Base-by-base conservation (phyloP, 1,284 basidiomycete species). In the Tilletia caries region DNA sequence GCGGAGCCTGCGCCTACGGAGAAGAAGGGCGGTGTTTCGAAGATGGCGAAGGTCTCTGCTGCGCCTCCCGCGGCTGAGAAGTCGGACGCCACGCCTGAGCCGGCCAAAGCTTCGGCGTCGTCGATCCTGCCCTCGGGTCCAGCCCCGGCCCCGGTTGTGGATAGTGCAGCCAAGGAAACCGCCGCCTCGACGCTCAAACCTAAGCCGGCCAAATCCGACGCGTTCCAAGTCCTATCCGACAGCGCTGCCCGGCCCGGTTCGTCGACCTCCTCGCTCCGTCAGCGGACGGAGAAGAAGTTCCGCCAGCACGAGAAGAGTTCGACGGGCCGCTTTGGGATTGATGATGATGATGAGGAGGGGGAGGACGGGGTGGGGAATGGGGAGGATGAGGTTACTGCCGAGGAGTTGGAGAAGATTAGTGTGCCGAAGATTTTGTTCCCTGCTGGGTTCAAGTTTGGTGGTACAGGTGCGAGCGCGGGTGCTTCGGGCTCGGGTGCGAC, bases 341-440 rank as follows among this genome's bases (percentile, higher is more conserved):
- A 43, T 29, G 58, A 62, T 29, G 71, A 72, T n/a, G 78, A 79
- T 33, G 77, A 79, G 20, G 73, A 73, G 12, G 79, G 76, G n/a
- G 81, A 80, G 29, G 77, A 81, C 43, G 48, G 48, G 48, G 48
- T 6, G 10, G 48, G 48, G 20, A 18, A 50, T 8, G 81, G 79
- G 25, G 77, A 80, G 34, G 78, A 76, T n/a, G 54, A 75, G 41
- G 77, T 77, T 3, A 76, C 75, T 34, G 75, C 78, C 0, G 76
- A 74, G 58, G 81, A 80, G 25, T 69, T 82, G 23, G 70, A 74
- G 33, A 81, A 80, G 75, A 82, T 82, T 73, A 80, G 79, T 71
- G 54, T 80, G 62, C 81, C 81, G 3, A 69, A 74, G 43, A 75
- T 71, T 65, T 66, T 81, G 50, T 82, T 82, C 68, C 80, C 81